Conservation (phyloP, 2,329 filamentous ascomycete genomes). For the Colletotrichum kahawae region DNA sequence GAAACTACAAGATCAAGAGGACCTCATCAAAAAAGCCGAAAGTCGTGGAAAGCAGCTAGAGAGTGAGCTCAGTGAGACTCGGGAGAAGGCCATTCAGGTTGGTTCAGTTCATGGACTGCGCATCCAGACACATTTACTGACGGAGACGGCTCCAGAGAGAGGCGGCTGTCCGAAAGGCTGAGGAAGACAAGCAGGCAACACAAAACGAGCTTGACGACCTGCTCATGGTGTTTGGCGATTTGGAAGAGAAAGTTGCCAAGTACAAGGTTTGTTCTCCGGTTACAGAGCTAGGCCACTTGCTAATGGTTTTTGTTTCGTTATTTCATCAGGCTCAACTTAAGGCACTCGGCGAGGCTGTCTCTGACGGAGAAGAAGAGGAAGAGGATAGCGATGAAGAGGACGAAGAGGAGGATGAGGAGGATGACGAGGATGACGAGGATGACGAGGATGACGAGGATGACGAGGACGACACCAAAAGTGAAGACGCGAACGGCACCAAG, state of each 20-base stretch:
- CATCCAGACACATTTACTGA: neutral
- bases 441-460: constrained; percentile 39
- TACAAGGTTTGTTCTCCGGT: constrained; percentile 65
- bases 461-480: constrained; percentile 24
- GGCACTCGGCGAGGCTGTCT: constrained; percentile 72
- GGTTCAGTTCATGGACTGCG: neutral
- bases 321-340: constrained; percentile 59
- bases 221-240: constrained; percentile 79
- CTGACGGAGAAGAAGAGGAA: constrained; percentile 76
- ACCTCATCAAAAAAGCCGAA: constrained; percentile 40
- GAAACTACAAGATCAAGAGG: constrained; percentile 47
- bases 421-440: constrained; percentile 52
- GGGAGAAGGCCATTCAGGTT: constrained; percentile 25
- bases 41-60: constrained; percentile 34
- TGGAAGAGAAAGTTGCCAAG: constrained; percentile 76
- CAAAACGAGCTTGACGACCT: constrained; percentile 82
- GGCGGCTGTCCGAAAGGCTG: constrained; percentile 49
- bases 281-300: neutral
- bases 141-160: constrained; percentile 31
- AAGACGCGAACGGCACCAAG: constrained; percentile 10
- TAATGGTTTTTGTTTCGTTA: neutral
- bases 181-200: constrained; percentile 65
- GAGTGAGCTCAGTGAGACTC: constrained; percentile 31
- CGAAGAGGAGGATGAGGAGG: constrained; percentile 52
- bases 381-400: constrained; percentile 62